Conservation (phyloP, 257 asterid species). For the Solanum tarapatanum region DNA sequence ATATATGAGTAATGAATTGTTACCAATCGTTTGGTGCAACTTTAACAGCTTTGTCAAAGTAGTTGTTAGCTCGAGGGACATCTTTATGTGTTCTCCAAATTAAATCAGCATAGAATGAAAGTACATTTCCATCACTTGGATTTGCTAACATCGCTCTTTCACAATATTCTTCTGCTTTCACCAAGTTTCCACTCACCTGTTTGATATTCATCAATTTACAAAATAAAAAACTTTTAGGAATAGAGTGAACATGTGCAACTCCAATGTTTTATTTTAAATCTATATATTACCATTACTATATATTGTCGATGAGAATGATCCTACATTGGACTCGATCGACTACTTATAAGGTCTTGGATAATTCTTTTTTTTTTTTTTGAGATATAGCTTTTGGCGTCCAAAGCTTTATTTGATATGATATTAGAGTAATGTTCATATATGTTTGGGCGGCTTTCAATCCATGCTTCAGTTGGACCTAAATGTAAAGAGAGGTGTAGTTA, state of each 20-base stretch:
- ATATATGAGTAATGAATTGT: not conserved
- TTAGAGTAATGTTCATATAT: not conserved
- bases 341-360: too few species aligned
- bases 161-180: slow-evolving; percentile 39
- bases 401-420: not conserved
- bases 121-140: slow-evolving; percentile 25
- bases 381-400: not conserved
- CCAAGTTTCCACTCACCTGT: slow-evolving; percentile 27
- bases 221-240: not conserved
- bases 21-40: slow-evolving; percentile 44
- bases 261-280: not conserved
- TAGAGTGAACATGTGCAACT: not conserved
- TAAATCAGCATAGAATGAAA: slow-evolving; percentile 38
- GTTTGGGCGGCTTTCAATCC: not conserved
- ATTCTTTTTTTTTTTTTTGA: too few species aligned
- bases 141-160: slow-evolving; percentile 41
- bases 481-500: too few species aligned
- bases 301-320: not conserved
- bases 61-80: slow-evolving; percentile 25
- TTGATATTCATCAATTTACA: not conserved
- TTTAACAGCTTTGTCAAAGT: slow-evolving; percentile 30
- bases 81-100: slow-evolving; percentile 30
- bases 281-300: too few species aligned
- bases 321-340: not conserved
- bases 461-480: not conserved